Evolutionary conservation across 2,329 filamentous ascomycete genomes (phyloP).

Genomic region (Basipetospora chlamydospora): DNA sequence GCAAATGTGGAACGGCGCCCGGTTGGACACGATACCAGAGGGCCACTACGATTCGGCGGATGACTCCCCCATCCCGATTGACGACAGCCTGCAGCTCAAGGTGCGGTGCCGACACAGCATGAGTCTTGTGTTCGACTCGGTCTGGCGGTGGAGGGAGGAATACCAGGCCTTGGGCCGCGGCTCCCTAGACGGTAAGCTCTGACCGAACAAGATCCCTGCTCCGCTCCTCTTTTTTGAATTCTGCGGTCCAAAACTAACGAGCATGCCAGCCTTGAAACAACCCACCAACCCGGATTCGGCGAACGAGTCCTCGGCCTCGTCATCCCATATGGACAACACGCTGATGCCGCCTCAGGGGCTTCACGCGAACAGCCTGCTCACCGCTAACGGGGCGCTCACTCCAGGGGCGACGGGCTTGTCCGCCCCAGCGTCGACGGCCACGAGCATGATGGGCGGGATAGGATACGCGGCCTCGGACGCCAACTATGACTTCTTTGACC

Average conservation of each 20-base stretch:
- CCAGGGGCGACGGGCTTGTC: slow-evolving; percentile 27
- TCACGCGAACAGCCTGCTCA: slow-evolving; percentile 29
- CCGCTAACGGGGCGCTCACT: slow-evolving; percentile 36
- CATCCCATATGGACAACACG: slow-evolving; percentile 47
- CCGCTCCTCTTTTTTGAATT: slow-evolving; percentile 1
- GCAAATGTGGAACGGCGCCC: slow-evolving; percentile 68
- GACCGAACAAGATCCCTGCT: no score
- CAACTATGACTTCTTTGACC: slow-evolving; percentile 81
- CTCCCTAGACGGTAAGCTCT: slow-evolving; percentile 55
- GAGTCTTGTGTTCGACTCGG: slow-evolving; percentile 72
- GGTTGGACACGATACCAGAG: slow-evolving; percentile 32
- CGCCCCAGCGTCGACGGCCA: slow-evolving; percentile 22
- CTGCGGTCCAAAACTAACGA: background rate
- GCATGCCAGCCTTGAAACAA: slow-evolving; percentile 42
- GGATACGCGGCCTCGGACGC: slow-evolving; percentile 33
- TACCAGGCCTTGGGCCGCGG: slow-evolving; percentile 58
- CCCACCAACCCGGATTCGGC: slow-evolving; percentile 73
- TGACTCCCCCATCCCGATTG: slow-evolving; percentile 34
- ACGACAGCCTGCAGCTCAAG: slow-evolving; percentile 63
- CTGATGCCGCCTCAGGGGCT: slow-evolving; percentile 15
- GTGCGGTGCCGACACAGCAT: slow-evolving; percentile 76
- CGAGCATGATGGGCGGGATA: slow-evolving; percentile 33
- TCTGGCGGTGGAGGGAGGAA: slow-evolving; percentile 75
- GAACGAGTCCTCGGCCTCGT: slow-evolving; percentile 57
- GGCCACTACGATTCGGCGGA: slow-evolving; percentile 33